Percentiles rank a stretch among this genome's conserved stretches.
These are phyloP conservation scores for Kurtzmaniella fragi DNA, from an alignment of 805 yeast genomes.

Conservation along the genomic window DNA sequence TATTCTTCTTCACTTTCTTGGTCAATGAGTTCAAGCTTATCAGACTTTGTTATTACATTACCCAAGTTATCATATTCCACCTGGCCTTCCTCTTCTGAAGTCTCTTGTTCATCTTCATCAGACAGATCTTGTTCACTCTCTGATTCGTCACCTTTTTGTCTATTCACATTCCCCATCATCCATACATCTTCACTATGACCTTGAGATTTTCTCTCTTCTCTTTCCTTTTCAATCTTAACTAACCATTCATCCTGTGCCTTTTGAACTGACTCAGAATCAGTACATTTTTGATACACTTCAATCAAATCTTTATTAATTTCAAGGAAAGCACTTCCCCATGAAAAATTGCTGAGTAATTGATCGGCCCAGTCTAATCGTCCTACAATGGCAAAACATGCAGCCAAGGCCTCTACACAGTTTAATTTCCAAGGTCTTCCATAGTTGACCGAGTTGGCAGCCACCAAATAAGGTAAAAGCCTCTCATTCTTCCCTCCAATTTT, in stretches of 20 bases:
- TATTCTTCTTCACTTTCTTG: slow-evolving; percentile 10
- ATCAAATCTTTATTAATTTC: slow-evolving; percentile 76
- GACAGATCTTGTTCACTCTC: slow-evolving; percentile 7
- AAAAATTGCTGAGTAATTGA: slow-evolving; percentile 67
- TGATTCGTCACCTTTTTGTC: slow-evolving; percentile 14
- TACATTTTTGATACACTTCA: slow-evolving; percentile 69
- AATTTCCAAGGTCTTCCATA: slow-evolving; percentile 95
- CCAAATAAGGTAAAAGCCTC: slow-evolving; percentile 81
- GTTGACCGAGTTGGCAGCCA: slow-evolving; percentile 96
- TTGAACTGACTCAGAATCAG: slow-evolving; percentile 71
- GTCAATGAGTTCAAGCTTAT: slow-evolving; percentile 4
- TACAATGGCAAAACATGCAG: slow-evolving; percentile 93
- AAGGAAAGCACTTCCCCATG: slow-evolving; percentile 91
- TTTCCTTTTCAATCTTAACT: slow-evolving; percentile 60
- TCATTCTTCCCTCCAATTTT: slow-evolving; percentile 91
- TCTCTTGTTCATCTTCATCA: slow-evolving; percentile 8
- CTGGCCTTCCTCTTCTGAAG: slow-evolving; percentile 11
- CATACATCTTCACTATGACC: slow-evolving; percentile 59
- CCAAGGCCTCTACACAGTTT: slow-evolving; percentile 95
- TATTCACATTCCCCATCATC: slow-evolving; percentile 75
- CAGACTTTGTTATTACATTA: slow-evolving; percentile 1
- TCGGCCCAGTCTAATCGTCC: slow-evolving; percentile 90
- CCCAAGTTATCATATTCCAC: slow-evolving; percentile 7
- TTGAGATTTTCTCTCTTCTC: slow-evolving; percentile 52
- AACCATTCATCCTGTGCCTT: slow-evolving; percentile 75